Evolutionary conservation across 2,329 filamentous ascomycete genomes (phyloP), one percentile per base, ranked within the genome.

Genomic region (Ascochyta fabae): DNA sequence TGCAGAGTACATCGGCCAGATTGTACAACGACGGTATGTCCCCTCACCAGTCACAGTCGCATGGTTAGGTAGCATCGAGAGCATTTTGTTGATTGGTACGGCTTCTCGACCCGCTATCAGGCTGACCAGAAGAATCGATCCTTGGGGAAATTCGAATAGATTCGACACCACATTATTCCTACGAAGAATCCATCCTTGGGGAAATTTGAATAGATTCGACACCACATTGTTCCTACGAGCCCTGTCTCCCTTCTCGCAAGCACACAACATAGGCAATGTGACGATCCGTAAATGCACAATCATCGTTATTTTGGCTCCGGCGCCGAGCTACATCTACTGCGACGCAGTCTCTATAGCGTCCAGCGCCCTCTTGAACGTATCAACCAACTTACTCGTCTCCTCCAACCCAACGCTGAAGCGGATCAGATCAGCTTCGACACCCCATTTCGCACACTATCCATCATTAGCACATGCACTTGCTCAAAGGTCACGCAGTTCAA

Each of bases 351-450:
- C 58, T 38, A 83, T 79, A 33, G 85, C 88, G 51, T 84, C 80
- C 57, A 98, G 79, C n/a, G 94, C 94, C 45, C 74, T 80, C 55
- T 82, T 76, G 68, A 98, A 90, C 16, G 83, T 84, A 13, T 74
- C 75, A 29, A 84, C 81, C 65, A 98, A 76, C 55, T 87, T 84
- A 23, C 81, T 79, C 1, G 86, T 84, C 58, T 95, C 90, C 74
- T 99, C 95, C 47, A 99, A 76, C 0, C 95, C 95, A 48, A 98
- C 90, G 69, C 93, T 97, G 62, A 98, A 86, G 38, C 95, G 84
- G 43, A 98, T 83, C 52, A 99, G 77, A 72, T 91, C 85, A 1
- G 86, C 85, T 50, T 95, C 89, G 3, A 97, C 91, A 0, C 93
- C 92, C 73, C 89, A 94, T 56, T 87, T 81, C 24, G 84, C 86